Conservation (phyloP, 768 basidiomycete species). For the Pisolithus marmoratus region DNA sequence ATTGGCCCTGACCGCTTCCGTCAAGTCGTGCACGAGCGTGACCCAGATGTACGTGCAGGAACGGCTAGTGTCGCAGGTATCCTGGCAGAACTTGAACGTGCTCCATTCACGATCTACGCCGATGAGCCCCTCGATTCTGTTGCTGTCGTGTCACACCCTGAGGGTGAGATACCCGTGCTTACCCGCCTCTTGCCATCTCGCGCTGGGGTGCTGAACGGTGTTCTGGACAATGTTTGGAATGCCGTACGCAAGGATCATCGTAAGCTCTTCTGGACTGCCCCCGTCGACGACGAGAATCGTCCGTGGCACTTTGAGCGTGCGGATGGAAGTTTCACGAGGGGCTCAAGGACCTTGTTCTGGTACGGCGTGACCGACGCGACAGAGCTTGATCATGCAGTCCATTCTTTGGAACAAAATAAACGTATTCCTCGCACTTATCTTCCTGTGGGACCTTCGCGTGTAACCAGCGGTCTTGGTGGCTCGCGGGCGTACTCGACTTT, state of each 20-base stretch:
- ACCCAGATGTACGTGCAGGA: conserved; percentile 84
- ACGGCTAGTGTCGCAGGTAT: conserved; percentile 83
- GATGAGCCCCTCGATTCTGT: conserved; percentile 96
- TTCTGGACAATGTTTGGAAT: conserved; percentile 95
- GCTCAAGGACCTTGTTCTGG: conserved; percentile 95
- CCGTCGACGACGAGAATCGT: conserved; percentile 81
- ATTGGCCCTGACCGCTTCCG: conserved; percentile 94
- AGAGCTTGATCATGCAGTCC: conserved; percentile 86
- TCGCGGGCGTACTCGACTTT: conserved; percentile 55
- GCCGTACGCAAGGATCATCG: conserved; percentile 95
- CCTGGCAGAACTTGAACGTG: conserved; percentile 66
- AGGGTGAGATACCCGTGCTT: conserved; percentile 84
- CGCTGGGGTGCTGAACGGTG: conserved; percentile 86
- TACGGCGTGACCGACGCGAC: conserved; percentile 89
- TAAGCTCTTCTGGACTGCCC: conserved; percentile 93
- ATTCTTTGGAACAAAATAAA: conserved; percentile 65
- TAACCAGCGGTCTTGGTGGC: conserved; percentile 30
- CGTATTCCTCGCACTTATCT: conserved; percentile 87
- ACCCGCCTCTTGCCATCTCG: conserved; percentile 88
- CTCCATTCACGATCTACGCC: conserved; percentile 93
- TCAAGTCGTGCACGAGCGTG: conserved; percentile 91
- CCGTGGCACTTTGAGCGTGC: conserved; percentile 99
- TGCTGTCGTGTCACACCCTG: conserved; percentile 89
- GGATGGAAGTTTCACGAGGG: conserved; percentile 94
- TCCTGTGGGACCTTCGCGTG: conserved; percentile 68